A percentile compares a stretch with the other conserved stretches of the same genome.
These are phyloP conservation scores for Chenopodium formosanum DNA, from an alignment of 148 eudicot species.

Conservation along the genomic window DNA sequence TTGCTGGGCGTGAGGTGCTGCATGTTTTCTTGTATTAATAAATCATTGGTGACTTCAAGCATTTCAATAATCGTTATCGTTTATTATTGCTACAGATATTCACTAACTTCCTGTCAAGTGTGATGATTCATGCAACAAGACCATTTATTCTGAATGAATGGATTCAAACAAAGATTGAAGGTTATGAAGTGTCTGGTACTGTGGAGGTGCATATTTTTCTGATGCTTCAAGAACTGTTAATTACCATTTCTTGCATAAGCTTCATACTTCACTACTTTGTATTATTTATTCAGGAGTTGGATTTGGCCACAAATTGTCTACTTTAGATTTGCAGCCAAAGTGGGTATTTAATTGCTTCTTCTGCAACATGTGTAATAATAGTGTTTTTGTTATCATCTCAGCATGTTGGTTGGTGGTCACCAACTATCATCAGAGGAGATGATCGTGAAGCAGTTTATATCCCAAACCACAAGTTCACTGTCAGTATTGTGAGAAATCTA, in stretches of 20 bases:
- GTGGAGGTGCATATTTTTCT: constrained; percentile 73
- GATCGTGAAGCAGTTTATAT: constrained; percentile 94
- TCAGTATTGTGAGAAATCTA: constrained; percentile 84
- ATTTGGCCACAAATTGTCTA: not conserved
- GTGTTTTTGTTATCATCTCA: constrained; percentile 27
- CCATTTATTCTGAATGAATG: constrained; percentile 84
- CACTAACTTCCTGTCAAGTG: constrained; percentile 91
- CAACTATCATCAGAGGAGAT: constrained; percentile 90
- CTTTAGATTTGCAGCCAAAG: too few species aligned
- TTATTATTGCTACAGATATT: constrained; percentile 56
- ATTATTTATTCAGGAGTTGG: not conserved
- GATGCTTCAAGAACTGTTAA: not conserved
- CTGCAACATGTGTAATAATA: not conserved
- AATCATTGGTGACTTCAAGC: not conserved
- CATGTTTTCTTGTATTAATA: not conserved
- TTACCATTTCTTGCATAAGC: not conserved
- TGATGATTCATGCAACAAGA: constrained; percentile 90
- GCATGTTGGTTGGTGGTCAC: constrained; percentile 99
- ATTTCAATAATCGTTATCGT: not conserved
- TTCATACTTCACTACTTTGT: not conserved
- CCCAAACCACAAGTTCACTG: constrained; percentile 92
- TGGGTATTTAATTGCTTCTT: not conserved
- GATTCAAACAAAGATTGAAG: constrained; percentile 92
- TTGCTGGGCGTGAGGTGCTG: constrained; percentile 94
- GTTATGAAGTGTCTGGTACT: constrained; percentile 95